phyloP scores from a whole-genome alignment of 2,329 filamentous ascomycete species.

The Alternaria viburni region DNA sequence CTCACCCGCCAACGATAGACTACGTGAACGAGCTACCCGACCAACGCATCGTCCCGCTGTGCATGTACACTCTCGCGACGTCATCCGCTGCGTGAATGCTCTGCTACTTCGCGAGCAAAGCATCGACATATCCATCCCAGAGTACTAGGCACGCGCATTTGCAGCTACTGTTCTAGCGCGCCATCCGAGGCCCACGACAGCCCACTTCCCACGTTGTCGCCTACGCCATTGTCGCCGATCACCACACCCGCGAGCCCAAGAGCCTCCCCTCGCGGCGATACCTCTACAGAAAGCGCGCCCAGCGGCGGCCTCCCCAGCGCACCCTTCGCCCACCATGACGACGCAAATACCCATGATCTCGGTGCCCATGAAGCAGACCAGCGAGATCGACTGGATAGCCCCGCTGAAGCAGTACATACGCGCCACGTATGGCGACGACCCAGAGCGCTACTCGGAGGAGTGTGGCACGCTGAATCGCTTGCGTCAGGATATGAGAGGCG shows the following conservation, averaged over 20 bases:
- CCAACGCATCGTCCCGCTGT: conserved; percentile 13
- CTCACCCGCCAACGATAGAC: background rate
- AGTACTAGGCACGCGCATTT: background rate
- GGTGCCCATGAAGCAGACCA: conserved; percentile 88
- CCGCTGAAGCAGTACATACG: conserved; percentile 94
- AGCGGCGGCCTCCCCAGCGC: conserved; percentile 13
- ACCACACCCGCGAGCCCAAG: background rate
- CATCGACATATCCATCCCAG: background rate
- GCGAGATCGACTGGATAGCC: conserved; percentile 96
- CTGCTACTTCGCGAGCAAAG: background rate
- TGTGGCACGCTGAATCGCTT: conserved; percentile 92
- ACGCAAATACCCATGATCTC: conserved; percentile 87
- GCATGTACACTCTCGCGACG: conserved; percentile 5
- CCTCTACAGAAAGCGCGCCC: conserved; percentile 24
- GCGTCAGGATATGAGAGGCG: conserved; percentile 97
- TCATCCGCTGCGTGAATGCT: conserved; percentile 3
- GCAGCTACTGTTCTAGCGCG: background rate
- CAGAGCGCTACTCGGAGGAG: conserved; percentile 94
- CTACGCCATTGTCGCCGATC: conserved; percentile 10
- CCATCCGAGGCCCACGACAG: background rate
- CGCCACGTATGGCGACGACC: conserved; percentile 93
- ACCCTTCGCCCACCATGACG: conserved; percentile 35
- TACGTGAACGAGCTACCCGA: conserved; percentile 10
- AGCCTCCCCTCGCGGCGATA: conserved; percentile 11
- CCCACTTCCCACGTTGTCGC: conserved; percentile 10